These are phyloP conservation scores for Coccomyxa sp. DNA, from an alignment of 139 green algal genomes.

Conservation along the genomic window DNA sequence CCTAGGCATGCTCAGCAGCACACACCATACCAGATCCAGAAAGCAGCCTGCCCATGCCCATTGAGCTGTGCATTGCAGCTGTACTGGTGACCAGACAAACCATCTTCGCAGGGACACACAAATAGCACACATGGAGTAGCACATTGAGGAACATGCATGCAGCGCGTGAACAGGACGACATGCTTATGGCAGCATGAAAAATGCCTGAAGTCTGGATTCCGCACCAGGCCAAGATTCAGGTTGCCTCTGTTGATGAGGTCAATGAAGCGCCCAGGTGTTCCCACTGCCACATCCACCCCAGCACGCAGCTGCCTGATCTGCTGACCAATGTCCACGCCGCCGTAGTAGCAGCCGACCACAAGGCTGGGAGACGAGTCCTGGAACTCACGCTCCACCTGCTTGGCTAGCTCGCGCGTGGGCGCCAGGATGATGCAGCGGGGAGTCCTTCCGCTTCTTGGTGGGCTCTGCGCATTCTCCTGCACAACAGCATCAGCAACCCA, in stretches of 20 bases:
- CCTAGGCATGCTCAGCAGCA: too few species aligned
- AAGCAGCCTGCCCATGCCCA: too few species aligned
- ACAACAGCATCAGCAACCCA: background rate
- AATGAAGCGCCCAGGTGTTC: conserved; percentile 94
- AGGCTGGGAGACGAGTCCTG: conserved; percentile 59
- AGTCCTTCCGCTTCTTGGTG: conserved; percentile 23
- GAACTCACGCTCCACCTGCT: conserved; percentile 97
- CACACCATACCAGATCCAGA: too few species aligned
- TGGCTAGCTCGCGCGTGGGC: conserved; percentile 97
- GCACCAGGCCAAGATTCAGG: conserved; percentile 66
- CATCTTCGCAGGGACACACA: too few species aligned
- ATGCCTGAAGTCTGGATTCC: background rate
- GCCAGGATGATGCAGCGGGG: conserved; percentile 88
- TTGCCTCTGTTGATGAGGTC: conserved; percentile 86
- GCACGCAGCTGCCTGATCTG: conserved; percentile 65
- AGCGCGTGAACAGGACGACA: too few species aligned
- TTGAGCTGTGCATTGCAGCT: too few species aligned
- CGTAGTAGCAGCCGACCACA: conserved; percentile 81
- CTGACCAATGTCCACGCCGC: conserved; percentile 63
- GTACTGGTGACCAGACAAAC: too few species aligned
- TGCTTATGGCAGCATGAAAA: too few species aligned
- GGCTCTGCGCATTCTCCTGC: conserved; percentile 9
- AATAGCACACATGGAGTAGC: too few species aligned
- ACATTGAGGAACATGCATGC: too few species aligned
- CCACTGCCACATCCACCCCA: conserved; percentile 93